Percentiles rank a stretch among this genome's conserved stretches.
phyloP scores from a whole-genome alignment of 768 basidiomycete genomes.

The Leccinum imitatum region DNA sequence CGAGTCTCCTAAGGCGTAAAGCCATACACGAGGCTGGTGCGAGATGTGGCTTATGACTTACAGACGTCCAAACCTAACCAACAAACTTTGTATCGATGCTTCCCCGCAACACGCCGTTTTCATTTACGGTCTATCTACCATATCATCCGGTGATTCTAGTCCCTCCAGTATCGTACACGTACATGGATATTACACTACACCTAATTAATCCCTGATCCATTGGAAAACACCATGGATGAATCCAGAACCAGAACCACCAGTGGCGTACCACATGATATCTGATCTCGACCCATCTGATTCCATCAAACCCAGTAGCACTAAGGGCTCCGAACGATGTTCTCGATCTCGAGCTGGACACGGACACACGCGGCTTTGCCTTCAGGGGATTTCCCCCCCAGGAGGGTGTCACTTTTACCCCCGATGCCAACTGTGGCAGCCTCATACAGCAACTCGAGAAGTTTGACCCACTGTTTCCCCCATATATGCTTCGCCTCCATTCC shows the following conservation, averaged over 20 bases:
- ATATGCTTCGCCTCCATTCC: conserved; percentile 57
- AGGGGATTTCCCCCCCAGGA: conserved; percentile 59
- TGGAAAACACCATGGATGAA: neutral
- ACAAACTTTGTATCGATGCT: conserved; percentile 18
- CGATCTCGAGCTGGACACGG: conserved; percentile 63
- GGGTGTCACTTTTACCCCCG: conserved; percentile 30
- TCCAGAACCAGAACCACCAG: conserved; percentile 7
- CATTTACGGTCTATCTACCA: conserved; percentile 21
- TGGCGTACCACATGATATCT: conserved; percentile 18
- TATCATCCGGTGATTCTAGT: conserved; percentile 7
- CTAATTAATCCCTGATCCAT: conserved; percentile 8
- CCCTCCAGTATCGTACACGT: conserved; percentile 16
- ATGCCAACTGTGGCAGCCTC: conserved; percentile 59
- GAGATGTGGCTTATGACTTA: conserved; percentile 5
- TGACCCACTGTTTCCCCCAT: conserved; percentile 81
- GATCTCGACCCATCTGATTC: neutral
- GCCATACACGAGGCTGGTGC: conserved; percentile 22
- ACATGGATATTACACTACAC: conserved; percentile 13
- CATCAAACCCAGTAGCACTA: conserved; percentile 15
- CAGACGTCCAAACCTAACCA: conserved; percentile 15
- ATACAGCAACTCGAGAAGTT: conserved; percentile 65
- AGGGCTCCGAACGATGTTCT: conserved; percentile 49
- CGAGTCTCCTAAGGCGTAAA: conserved; percentile 9
- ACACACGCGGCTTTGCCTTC: conserved; percentile 65
- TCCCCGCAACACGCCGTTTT: conserved; percentile 30